These are phyloP conservation scores for Fusarium dlaminii DNA, from an alignment of 2,329 filamentous ascomycete species.

Conservation along the genomic window DNA sequence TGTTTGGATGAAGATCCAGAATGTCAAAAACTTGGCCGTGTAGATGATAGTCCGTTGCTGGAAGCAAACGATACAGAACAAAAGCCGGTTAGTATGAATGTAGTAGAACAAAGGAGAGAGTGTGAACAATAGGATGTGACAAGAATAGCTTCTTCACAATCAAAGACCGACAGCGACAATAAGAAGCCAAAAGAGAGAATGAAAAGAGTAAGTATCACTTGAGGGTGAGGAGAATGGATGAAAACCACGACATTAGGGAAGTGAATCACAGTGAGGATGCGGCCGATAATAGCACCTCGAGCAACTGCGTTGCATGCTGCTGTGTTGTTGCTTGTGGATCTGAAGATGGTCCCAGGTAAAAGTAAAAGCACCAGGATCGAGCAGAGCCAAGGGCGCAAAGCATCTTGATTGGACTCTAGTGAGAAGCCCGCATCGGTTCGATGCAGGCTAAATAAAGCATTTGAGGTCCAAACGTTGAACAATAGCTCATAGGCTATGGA, in stretches of 20 bases:
- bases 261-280: conserved; percentile 20
- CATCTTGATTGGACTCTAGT: conserved; percentile 37
- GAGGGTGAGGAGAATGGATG: conserved; percentile 14
- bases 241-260: conserved; percentile 13
- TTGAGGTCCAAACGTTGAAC: conserved; percentile 21
- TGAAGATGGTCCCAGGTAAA: conserved; percentile 6
- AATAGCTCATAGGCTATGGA: conserved; percentile 40
- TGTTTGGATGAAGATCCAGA: not conserved
- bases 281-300: conserved; percentile 25
- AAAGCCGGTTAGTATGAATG: conserved; percentile 13
- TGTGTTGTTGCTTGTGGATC: conserved; percentile 23
- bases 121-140: conserved; percentile 12
- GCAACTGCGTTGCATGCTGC: conserved; percentile 20
- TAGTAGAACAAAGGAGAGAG: conserved; percentile 40
- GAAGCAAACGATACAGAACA: conserved; percentile 6
- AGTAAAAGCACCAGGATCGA: conserved; percentile 30
- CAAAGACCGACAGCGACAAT: conserved; percentile 11
- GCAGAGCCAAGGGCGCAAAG: conserved; percentile 28
- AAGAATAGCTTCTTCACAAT: conserved; percentile 11
- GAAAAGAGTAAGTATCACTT: conserved; percentile 3
- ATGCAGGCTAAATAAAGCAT: conserved; percentile 44
- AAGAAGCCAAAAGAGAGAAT: not conserved
- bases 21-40: not conserved
- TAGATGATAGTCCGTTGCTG: conserved; percentile 4
- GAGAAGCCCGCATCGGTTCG: conserved; percentile 29